Percentiles rank a stretch among this genome's conserved stretches.
phyloP scores from a whole-genome alignment of 2,329 filamentous ascomycete genomes.

The Diaporthe citrichinensis region DNA sequence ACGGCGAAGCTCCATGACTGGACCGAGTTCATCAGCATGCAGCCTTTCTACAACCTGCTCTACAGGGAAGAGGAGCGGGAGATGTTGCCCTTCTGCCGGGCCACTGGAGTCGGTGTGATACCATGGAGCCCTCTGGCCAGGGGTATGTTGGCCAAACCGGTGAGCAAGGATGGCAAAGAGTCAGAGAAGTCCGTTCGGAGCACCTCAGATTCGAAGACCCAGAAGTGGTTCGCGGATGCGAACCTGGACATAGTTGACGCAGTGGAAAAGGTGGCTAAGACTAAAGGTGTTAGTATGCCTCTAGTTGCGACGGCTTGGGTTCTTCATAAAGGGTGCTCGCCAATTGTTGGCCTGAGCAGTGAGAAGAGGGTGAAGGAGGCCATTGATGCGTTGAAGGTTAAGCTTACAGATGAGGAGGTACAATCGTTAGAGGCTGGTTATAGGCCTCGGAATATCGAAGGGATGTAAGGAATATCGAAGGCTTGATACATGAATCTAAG shows the following conservation, averaged over 20 bases:
- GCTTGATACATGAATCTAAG: neutral
- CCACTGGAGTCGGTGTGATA: slow-evolving; percentile 53
- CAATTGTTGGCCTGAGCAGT: slow-evolving; percentile 68
- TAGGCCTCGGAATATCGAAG: slow-evolving; percentile 5
- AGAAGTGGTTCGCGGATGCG: slow-evolving; percentile 56
- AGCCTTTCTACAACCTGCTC: slow-evolving; percentile 69
- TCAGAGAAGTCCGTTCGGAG: slow-evolving; percentile 45
- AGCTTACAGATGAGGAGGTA: slow-evolving; percentile 14
- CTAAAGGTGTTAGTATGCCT: slow-evolving; percentile 69
- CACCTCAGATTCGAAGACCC: slow-evolving; percentile 53
- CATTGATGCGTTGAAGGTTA: slow-evolving; percentile 1
- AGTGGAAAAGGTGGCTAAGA: slow-evolving; percentile 48
- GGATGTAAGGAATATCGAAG: neutral
- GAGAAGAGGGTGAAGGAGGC: slow-evolving; percentile 6
- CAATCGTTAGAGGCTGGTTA: neutral
- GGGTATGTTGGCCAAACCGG: slow-evolving; percentile 50
- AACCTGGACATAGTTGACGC: slow-evolving; percentile 53
- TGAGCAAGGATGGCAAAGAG: slow-evolving; percentile 20
- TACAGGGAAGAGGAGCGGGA: slow-evolving; percentile 72
- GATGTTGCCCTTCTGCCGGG: slow-evolving; percentile 56
- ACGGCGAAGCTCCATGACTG: slow-evolving; percentile 65
- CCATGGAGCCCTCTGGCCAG: slow-evolving; percentile 52
- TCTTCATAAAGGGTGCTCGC: slow-evolving; percentile 60
- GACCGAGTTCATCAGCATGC: slow-evolving; percentile 73
- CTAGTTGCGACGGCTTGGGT: slow-evolving; percentile 72